Base-by-base conservation (phyloP, 345 rosid species). In the Syzygium aromaticum region DNA sequence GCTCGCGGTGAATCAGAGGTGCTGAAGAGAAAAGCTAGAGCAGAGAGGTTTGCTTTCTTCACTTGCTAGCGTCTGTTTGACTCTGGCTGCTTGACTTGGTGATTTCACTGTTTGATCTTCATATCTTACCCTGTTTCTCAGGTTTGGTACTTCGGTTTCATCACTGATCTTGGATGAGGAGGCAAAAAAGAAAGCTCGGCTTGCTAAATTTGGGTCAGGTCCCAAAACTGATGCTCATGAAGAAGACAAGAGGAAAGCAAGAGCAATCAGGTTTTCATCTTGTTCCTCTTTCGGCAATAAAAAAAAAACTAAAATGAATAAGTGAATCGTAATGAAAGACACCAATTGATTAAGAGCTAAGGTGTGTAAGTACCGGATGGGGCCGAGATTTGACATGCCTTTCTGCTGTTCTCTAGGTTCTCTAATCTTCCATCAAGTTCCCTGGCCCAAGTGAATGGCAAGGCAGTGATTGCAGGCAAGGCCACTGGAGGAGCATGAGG, bases 11-110 rank as follows among this genome's bases (percentile, higher is more conserved):
- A 91, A 84, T 91, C 95, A 19, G 99, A 96, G 92, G 98, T 93
- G 80, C 88, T 93, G 91, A 98, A 96, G 93, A 94, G 97, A 90
- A 98, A 95, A 89, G 95, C 98, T 86, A 91, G 99, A 91, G 98
- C 99, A 77, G 99, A 96, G 91, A 96, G 99, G 99, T 96, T 54
- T 85, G 52, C 33, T 30, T 87, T n/a, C 59, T 57, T 5, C 25
- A 84, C 46, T 12, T 21, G 17, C 59, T 84, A 52, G 49, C 11
- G 63, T 52, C 54, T 84, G 25, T 84, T 53, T 84, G 59, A 84
- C 53, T 33, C 63, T 52, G 86, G 86, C 8, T 84, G 25, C 59
- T 38, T 83, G 22, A 7, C 5, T 83, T 51, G 85, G 17, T 15
- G 52, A 25, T 25, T 83, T 83, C 54, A 83, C 21, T 51, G 30